These are phyloP conservation scores for Fistulifera solaris DNA, from an alignment of 108 stramenopile species.

Conservation along the genomic window DNA sequence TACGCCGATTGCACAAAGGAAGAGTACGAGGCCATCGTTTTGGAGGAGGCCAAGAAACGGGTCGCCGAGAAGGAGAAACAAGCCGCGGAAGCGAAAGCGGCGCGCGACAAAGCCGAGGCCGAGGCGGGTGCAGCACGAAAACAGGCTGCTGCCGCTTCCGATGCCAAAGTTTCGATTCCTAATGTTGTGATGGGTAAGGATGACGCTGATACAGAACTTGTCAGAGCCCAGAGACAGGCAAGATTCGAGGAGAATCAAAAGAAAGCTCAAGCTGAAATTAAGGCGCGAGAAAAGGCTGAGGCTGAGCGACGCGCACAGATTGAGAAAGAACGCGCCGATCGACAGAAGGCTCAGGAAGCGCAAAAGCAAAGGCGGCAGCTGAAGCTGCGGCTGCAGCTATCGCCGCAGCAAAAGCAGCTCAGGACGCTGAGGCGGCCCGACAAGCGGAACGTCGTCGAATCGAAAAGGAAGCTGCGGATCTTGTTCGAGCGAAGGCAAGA, in stretches of 20 bases:
- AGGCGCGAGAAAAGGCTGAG: neutral
- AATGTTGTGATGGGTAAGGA: neutral
- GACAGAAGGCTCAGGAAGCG: slow-evolving; percentile 5
- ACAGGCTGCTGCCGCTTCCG: neutral
- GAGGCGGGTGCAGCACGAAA: neutral
- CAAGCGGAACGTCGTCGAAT: slow-evolving; percentile 47
- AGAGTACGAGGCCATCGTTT: slow-evolving; percentile 46
- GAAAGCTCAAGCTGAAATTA: neutral
- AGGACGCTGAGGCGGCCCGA: slow-evolving; percentile 46
- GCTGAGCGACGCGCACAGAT: neutral
- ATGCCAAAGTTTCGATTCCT: neutral
- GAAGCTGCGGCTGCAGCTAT: slow-evolving; percentile 4
- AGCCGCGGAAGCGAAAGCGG: slow-evolving; percentile 46
- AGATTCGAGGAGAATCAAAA: neutral
- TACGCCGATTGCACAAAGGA: slow-evolving; percentile 71
- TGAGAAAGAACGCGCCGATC: slow-evolving; percentile 11
- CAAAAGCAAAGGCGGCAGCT: neutral
- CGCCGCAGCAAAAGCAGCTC: slow-evolving; percentile 36
- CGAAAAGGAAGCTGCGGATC: slow-evolving; percentile 52
- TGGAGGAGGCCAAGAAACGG: slow-evolving; percentile 19
- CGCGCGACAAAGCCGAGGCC: neutral
- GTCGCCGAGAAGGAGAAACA: slow-evolving; percentile 40
- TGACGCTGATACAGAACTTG: neutral
- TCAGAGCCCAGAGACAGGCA: neutral
- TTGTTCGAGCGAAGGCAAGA: slow-evolving; percentile 46